phyloP scores from a whole-genome alignment of 768 basidiomycete species.

The Albatrellus ellisii region DNA sequence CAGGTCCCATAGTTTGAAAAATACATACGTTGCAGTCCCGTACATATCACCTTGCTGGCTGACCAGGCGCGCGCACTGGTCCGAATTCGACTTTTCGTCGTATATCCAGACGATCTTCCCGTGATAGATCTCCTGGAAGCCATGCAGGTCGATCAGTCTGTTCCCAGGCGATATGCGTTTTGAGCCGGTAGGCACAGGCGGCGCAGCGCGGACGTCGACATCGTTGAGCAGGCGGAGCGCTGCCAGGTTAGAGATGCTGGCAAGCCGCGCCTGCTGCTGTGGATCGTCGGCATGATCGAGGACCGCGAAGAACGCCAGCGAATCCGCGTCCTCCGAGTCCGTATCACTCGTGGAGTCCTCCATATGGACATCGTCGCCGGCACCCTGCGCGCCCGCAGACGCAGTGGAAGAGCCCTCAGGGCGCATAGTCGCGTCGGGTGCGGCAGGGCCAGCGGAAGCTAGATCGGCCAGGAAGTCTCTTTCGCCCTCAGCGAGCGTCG shows the following conservation, averaged over 20 bases:
- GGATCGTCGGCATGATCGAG: constrained; percentile 22
- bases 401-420: constrained; percentile 12
- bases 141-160: constrained; percentile 44
- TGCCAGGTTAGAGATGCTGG: constrained; percentile 46
- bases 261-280: constrained; percentile 26
- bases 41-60: constrained; percentile 44
- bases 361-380: constrained; percentile 11
- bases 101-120: constrained; percentile 70
- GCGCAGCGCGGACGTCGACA: constrained; percentile 47
- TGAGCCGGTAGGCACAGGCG: constrained; percentile 29
- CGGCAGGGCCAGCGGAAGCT: background rate
- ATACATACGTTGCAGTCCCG: constrained; percentile 64
- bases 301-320: constrained; percentile 36
- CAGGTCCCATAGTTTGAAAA: background rate
- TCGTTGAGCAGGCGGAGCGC: constrained; percentile 63
- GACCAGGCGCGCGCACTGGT: constrained; percentile 57
- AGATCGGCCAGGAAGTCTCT: constrained; percentile 32
- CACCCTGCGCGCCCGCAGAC: constrained; percentile 15
- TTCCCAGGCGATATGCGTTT: constrained; percentile 37
- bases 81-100: constrained; percentile 48
- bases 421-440: constrained; percentile 14
- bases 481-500: constrained; percentile 39
- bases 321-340: constrained; percentile 14
- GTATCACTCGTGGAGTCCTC: constrained; percentile 22
- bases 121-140: constrained; percentile 62